Evolutionary conservation across 2,329 filamentous ascomycete species (phyloP), one percentile per base, ranked within the genome.

Genomic region (Domatiomyces globalis): DNA sequence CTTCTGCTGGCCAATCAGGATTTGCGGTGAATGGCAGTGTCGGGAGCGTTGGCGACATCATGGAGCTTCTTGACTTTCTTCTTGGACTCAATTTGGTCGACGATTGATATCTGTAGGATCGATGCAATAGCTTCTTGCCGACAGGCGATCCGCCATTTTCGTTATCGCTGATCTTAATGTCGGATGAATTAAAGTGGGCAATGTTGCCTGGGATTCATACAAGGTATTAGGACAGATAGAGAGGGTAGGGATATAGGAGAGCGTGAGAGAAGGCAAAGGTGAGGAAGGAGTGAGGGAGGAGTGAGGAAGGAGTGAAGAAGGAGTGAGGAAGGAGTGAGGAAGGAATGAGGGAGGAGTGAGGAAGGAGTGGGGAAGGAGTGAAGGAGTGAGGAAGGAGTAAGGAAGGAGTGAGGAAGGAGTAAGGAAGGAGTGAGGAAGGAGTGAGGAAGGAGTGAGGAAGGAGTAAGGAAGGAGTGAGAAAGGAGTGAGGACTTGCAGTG

Each of bases 151-250:
- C 3, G 22, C 22, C 6, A 6, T 25, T 25, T 6, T 25, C 22
- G 6, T 25, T 25, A 25, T 25, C 6, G 22, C 22, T 25, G 22
- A 25, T 25, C 22, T 25, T 6, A 25, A 25, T 25, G 22, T 25
- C 22, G 6, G 22, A 6, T 25, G 22, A 25, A 6, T 6, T 25
- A 25, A 25, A 25, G 22, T 25, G 22, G 22, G 22, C 22, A 3
- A 25, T 25, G 22, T 25, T 25, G 22, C 22, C 22, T 25, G 22
- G 22, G 22, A 6, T 25, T 3, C 6, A 25, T 25, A 25, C 6
- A 25, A 25, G 22, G 6, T 25, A 25, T 25, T 25, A 49, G 46
- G 49, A 48, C 49, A 48, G 49, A 51, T 42, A 17, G 49, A 25
- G 46, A 46, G 46, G 39, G 49, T 51, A 45, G 27, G 18, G 17